Evolutionary conservation across 352 stramenopile species (phyloP), one percentile per base, ranked within the genome.

Genomic region (Globisporangium parvum): DNA sequence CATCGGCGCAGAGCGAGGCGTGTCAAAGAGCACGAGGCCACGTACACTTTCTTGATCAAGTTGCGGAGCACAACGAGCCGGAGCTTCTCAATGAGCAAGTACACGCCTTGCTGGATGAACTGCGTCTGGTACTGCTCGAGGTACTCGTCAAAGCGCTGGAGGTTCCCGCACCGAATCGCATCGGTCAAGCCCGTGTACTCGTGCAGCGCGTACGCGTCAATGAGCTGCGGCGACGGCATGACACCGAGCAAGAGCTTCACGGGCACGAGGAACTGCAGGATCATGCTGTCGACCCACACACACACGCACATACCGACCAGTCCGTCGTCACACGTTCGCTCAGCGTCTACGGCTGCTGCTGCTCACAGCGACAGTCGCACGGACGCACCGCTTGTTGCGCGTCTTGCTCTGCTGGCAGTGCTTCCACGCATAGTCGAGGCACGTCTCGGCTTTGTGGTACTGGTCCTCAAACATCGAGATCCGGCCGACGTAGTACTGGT

Each of bases 381-480:
- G 17, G 23, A 12, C 57, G 5, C 46, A 76, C 64, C 79, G 82
- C 63, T 98, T 98, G 75, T 98, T 98, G 62, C 77, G 70, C 35
- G 66, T 53, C 40, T 93, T 82, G 35, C 66, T 67, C 57, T 77
- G 71, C 55, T 97, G 88, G 65, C 93, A 98, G 73, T 98, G 87
- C 52, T 80, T 80, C 76, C 96, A 95, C 20, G 93, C 93, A 65
- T 96, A 98, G 55, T 95, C 89, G 45, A 98, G 82, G 66, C 94
- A 97, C 51, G 77, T 83, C 64, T 98, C 93, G 24, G 95, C 95
- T 67, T 96, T 87, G 51, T 93, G 83, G 71, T 98, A 98, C 65
- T 98, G 84, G 79, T 98, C 95, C 75, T 98, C 92, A 69, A 98
- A 98, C 91, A 98, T 98, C 57, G 88, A 96, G 41, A 98, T 90